Percentiles rank a stretch among this genome's conserved stretches.
Conservation (phyloP, 208 protist genomes). For the Acanthamoeba triangularis region DNA sequence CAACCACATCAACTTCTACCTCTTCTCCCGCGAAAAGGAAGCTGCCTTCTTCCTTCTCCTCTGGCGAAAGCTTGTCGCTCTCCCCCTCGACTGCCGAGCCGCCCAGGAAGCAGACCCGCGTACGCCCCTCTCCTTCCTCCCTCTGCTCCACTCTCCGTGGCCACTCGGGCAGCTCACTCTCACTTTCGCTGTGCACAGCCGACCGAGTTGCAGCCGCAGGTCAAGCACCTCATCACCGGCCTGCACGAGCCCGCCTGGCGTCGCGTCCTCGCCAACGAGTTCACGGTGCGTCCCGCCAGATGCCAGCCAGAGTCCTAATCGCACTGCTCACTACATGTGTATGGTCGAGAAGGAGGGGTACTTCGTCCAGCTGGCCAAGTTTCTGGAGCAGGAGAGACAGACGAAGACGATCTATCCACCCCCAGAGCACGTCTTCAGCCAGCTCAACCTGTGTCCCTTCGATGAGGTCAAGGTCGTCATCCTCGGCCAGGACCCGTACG, state of each 20-base stretch:
- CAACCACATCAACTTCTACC: neutral
- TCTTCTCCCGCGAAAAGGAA: conserved; percentile 16
- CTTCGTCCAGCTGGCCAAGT: conserved; percentile 78
- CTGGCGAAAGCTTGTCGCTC: neutral
- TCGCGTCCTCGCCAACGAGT: conserved; percentile 14
- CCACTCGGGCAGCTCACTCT: neutral
- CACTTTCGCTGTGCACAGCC: neutral
- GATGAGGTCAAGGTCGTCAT: conserved; percentile 96
- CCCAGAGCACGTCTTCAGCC: conserved; percentile 93
- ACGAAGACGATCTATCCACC: conserved; percentile 92
- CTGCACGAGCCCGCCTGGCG: conserved; percentile 40
- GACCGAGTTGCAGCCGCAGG: neutral
- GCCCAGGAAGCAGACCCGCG: neutral
- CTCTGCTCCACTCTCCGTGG: neutral
- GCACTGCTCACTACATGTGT: neutral
- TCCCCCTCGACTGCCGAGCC: neutral
- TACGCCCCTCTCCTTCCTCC: neutral
- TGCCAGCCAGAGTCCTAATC: too few relatives aligned
- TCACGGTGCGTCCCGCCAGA: neutral
- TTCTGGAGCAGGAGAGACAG: conserved; percentile 53
- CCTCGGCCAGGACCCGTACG: conserved; percentile 98
- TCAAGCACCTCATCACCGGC: neutral
- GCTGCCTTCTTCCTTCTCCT: neutral
- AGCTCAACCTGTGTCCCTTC: conserved; percentile 96
- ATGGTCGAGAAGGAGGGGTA: conserved; percentile 5